phyloP scores from a whole-genome alignment of 2,329 filamentous ascomycete species.

The Xylaria hypoxylon region DNA sequence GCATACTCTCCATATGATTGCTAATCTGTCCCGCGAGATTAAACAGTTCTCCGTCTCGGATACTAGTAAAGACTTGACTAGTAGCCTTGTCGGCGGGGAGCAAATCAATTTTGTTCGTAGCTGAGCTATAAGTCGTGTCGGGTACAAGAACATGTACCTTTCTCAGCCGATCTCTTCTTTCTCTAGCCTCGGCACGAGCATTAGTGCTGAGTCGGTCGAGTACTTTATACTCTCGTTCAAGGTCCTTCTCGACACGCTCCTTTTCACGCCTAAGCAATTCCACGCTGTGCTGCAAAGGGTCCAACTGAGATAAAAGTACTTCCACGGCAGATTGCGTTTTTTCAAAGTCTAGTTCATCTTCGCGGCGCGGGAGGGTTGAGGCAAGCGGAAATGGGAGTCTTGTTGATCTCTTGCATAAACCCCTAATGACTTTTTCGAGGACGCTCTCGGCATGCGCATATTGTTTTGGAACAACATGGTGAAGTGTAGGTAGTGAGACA shows the following conservation, averaged over 20 bases:
- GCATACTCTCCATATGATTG: conserved; percentile 68
- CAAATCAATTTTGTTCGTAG: conserved; percentile 34
- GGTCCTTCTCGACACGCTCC: conserved; percentile 64
- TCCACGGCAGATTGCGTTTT: conserved; percentile 70
- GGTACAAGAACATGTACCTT: conserved; percentile 65
- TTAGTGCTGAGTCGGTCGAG: conserved; percentile 66
- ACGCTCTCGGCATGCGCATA: conserved; percentile 66
- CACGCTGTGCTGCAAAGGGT: conserved; percentile 71
- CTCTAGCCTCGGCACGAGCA: conserved; percentile 64
- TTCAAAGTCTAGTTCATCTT: conserved; percentile 74
- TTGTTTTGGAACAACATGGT: conserved; percentile 62
- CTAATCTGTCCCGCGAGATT: conserved; percentile 61
- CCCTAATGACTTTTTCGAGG: conserved; percentile 65
- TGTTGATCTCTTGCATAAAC: conserved; percentile 68
- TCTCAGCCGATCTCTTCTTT: conserved; percentile 62
- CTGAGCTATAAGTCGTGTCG: conserved; percentile 42
- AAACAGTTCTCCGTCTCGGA: conserved; percentile 58
- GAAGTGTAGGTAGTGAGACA: conserved; percentile 71
- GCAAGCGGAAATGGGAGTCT: conserved; percentile 76
- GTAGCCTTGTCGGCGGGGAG: conserved; percentile 35
- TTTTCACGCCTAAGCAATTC: conserved; percentile 70
- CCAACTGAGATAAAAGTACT: conserved; percentile 68
- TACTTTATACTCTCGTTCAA: conserved; percentile 66
- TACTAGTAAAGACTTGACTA: conserved; percentile 44
- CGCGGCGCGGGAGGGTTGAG: conserved; percentile 59